Evolutionary conservation across 1,284 basidiomycete species (phyloP).

Genomic region (Flammula alnicola): DNA sequence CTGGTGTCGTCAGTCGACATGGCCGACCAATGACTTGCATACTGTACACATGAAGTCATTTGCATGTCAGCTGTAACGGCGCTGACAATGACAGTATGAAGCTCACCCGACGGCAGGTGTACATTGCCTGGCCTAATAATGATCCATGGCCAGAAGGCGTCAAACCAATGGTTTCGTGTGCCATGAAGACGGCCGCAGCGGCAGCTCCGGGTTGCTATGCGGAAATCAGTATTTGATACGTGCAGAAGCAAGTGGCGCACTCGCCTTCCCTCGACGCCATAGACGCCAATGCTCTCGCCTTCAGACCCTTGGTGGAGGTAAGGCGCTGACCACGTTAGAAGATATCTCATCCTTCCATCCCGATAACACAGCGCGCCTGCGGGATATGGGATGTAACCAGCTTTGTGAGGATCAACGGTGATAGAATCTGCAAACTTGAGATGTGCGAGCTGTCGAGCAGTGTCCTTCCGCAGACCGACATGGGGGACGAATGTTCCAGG

Average conservation of each 20-base stretch:
- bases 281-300: slow-evolving; percentile 43
- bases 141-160: slow-evolving; percentile 39
- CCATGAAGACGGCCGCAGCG: slow-evolving; percentile 38
- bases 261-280: slow-evolving; percentile 52
- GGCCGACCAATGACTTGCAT: slow-evolving; percentile 43
- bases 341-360: slow-evolving; percentile 43
- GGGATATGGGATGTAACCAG: slow-evolving; percentile 49
- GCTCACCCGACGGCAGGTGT: slow-evolving; percentile 38
- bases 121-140: slow-evolving; percentile 44
- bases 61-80: neutral
- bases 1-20: slow-evolving; percentile 37
- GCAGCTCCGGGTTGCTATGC: slow-evolving; percentile 51
- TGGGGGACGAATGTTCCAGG: slow-evolving; percentile 24
- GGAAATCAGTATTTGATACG: neutral
- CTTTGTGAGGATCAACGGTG: slow-evolving; percentile 52
- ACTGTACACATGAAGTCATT: slow-evolving; percentile 1
- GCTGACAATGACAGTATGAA: neutral
- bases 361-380: slow-evolving; percentile 47
- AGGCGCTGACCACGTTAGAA: slow-evolving; percentile 47
- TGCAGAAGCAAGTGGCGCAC: slow-evolving; percentile 1
- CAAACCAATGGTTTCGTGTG: slow-evolving; percentile 43
- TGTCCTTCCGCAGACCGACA: slow-evolving; percentile 30
- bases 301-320: slow-evolving; percentile 35
- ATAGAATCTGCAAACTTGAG: slow-evolving; percentile 37
- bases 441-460: slow-evolving; percentile 21